Percentiles rank a stretch among this genome's conserved stretches.
Conservation (phyloP, 2,329 filamentous ascomycete genomes). For the Fusarium sp. region DNA sequence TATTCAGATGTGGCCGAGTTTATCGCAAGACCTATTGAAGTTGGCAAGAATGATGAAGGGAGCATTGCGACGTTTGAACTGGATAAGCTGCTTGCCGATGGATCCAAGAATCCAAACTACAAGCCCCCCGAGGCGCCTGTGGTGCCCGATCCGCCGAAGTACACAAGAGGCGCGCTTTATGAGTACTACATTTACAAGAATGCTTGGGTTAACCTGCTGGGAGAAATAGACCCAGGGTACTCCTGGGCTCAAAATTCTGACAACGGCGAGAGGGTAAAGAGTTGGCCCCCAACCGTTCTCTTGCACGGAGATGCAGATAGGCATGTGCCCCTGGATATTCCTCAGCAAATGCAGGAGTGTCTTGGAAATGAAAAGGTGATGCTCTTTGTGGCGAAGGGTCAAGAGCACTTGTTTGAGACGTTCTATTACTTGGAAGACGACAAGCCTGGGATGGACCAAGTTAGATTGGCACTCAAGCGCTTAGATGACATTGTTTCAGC, state of each 20-base stretch:
- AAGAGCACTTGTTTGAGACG: slow-evolving; percentile 51
- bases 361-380: slow-evolving; percentile 48
- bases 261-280: slow-evolving; percentile 22
- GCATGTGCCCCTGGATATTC: slow-evolving; percentile 51
- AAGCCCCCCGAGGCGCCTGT: slow-evolving; percentile 2
- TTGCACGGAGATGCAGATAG: slow-evolving; percentile 52
- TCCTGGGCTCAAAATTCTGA: slow-evolving; percentile 45
- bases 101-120: slow-evolving; percentile 47
- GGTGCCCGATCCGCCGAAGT: neutral
- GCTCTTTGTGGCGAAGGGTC: slow-evolving; percentile 46
- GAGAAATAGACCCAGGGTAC: slow-evolving; percentile 51
- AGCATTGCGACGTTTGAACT: slow-evolving; percentile 44
- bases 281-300: slow-evolving; percentile 55
- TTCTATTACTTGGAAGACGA: slow-evolving; percentile 52
- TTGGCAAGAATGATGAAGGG: slow-evolving; percentile 40
- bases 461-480: slow-evolving; percentile 44
- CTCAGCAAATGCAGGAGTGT: slow-evolving; percentile 45
- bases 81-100: slow-evolving; percentile 48
- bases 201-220: slow-evolving; percentile 47
- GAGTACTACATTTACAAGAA: slow-evolving; percentile 55
- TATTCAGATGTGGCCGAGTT: slow-evolving; percentile 44
- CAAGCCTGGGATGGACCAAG: slow-evolving; percentile 46
- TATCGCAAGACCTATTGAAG: slow-evolving; percentile 43
- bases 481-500: slow-evolving; percentile 43
- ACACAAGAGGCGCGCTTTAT: slow-evolving; percentile 48